A percentile compares a stretch with the other conserved stretches of the same genome.
Conservation (phyloP, 2,329 filamentous ascomycete species). For the Penicillium sp. region DNA sequence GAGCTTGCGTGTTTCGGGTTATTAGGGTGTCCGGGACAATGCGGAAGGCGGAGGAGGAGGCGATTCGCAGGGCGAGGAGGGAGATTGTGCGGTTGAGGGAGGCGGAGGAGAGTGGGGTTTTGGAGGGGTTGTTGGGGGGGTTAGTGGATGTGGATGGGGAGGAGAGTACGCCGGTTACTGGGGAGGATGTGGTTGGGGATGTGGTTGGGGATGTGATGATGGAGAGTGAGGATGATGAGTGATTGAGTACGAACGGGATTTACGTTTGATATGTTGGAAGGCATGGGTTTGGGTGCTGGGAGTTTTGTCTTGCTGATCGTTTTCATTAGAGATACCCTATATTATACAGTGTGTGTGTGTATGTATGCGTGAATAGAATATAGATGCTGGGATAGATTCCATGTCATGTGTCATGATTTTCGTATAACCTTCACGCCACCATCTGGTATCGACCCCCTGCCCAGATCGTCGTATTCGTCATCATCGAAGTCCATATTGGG, state of each 20-base stretch:
- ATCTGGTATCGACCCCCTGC: conserved; percentile 39
- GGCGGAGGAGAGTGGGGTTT: conserved; percentile 38
- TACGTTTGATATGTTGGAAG: too few relatives aligned
- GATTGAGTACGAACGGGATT: conserved; percentile 18
- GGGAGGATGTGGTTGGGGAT: conserved; percentile 22
- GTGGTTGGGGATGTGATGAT: conserved; percentile 42
- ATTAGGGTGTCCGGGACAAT: conserved; percentile 87
- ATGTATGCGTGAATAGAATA: too few relatives aligned
- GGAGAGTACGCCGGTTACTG: too few relatives aligned
- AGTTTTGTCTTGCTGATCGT: too few relatives aligned
- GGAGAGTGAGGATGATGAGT: conserved; percentile 41
- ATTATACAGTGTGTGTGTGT: too few relatives aligned
- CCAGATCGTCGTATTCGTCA: conserved; percentile 6
- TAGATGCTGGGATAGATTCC: too few relatives aligned
- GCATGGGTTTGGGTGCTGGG: too few relatives aligned
- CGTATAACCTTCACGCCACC: conserved; percentile 49
- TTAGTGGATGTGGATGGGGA: too few relatives aligned
- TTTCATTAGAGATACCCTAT: conserved; percentile 8
- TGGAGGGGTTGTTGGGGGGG: conserved; percentile 36
- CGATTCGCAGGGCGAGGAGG: conserved; percentile 64
- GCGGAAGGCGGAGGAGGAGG: conserved; percentile 81
- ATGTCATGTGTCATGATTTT: too few relatives aligned
- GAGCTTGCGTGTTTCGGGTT: conserved; percentile 79
- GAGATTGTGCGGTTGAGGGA: conserved; percentile 61
- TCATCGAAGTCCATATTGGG: too few relatives aligned